phyloP scores from a whole-genome alignment of 2,329 filamentous ascomycete genomes.

The Plenodomus biglobosus region DNA sequence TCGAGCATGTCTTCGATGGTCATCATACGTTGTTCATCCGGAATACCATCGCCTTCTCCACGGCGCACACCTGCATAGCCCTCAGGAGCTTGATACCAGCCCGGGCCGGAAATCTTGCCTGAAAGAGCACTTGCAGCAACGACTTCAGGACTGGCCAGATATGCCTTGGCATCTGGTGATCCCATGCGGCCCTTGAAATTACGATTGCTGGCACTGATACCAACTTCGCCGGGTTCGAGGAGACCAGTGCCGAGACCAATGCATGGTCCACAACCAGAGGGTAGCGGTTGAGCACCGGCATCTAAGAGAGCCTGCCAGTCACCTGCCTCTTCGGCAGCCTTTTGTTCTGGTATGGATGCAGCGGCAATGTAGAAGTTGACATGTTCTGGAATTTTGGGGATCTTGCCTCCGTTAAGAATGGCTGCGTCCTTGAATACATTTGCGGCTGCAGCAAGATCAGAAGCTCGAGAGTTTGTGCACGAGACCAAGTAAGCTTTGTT shows the following conservation, averaged over 20 bases:
- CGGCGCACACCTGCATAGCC: conserved; percentile 67
- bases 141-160: conserved; percentile 85
- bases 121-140: conserved; percentile 85
- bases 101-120: conserved; percentile 73
- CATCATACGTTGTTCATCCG: conserved; percentile 64
- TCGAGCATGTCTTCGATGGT: conserved; percentile 71
- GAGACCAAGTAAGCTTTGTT: conserved; percentile 86
- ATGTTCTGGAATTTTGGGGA: conserved; percentile 70
- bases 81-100: conserved; percentile 73
- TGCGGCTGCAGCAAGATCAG: conserved; percentile 79
- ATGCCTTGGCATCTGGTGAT: conserved; percentile 74
- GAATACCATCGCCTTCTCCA: conserved; percentile 70
- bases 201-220: conserved; percentile 79
- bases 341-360: conserved; percentile 76
- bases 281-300: conserved; percentile 72
- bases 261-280: conserved; percentile 77
- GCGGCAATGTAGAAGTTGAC: conserved; percentile 90
- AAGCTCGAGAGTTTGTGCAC: conserved; percentile 83
- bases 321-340: conserved; percentile 73
- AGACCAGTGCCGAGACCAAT: conserved; percentile 83
- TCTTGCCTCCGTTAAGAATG: conserved; percentile 57
- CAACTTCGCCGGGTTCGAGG: conserved; percentile 81
- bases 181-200: conserved; percentile 96
- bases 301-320: conserved; percentile 83
- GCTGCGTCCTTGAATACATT: conserved; percentile 81